phyloP scores from a whole-genome alignment of 345 rosid genomes.

The Capsella bursapastoris region DNA sequence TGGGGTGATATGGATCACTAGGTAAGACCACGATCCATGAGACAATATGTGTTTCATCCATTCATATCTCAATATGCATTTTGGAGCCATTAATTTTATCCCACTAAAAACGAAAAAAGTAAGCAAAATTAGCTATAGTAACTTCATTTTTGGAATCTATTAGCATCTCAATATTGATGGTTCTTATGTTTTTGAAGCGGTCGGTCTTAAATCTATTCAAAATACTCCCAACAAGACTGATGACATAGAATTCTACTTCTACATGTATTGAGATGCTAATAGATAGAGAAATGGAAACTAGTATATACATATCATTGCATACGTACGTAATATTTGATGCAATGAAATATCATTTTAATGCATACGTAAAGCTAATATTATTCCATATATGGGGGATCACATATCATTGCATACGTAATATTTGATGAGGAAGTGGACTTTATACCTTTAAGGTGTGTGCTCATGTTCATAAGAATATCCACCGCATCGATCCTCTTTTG shows the following conservation, averaged over 20 bases:
- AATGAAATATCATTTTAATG: no score
- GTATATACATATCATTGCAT: no score
- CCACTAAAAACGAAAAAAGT: not conserved
- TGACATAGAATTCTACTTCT: not conserved
- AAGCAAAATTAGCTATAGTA: not conserved
- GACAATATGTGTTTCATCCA: not conserved
- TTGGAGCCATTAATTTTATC: not conserved
- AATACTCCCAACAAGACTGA: no score
- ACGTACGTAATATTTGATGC: no score
- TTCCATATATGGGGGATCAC: not conserved
- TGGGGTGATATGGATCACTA: not conserved
- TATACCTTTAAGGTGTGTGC: not conserved
- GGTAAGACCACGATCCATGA: not conserved
- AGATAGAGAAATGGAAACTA: not conserved
- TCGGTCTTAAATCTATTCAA: not conserved
- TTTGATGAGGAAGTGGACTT: not conserved
- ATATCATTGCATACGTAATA: constrained; percentile 29
- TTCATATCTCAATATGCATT: not conserved
- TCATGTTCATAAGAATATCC: constrained; percentile 21
- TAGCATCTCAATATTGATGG: constrained; percentile 4
- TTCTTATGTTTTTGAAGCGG: not conserved
- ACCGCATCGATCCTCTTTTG: not conserved
- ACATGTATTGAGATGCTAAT: not conserved
- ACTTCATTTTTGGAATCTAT: constrained; percentile 15
- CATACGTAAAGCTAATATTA: not conserved